Evolutionary conservation across 2,329 filamentous ascomycete genomes (phyloP).

Genomic region (Penicillium thymicola): DNA sequence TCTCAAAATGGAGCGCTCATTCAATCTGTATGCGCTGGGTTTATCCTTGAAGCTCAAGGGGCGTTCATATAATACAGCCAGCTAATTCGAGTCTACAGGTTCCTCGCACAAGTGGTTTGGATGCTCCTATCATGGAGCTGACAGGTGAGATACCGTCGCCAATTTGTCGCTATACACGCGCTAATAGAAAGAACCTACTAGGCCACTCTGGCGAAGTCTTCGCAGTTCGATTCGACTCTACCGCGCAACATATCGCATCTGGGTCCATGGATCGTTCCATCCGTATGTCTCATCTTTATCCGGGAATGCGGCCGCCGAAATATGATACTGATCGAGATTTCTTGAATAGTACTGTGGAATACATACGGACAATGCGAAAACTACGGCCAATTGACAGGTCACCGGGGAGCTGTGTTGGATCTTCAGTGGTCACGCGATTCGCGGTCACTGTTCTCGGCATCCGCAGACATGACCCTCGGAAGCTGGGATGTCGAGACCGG

Average conservation of each 20-base stretch:
- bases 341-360: slow-evolving; percentile 74
- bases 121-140: slow-evolving; percentile 92
- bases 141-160: slow-evolving; percentile 58
- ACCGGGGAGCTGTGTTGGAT: slow-evolving; percentile 87
- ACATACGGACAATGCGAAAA: slow-evolving; percentile 93
- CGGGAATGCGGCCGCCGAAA: not conserved
- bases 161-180: not conserved
- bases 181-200: slow-evolving; percentile 22
- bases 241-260: slow-evolving; percentile 84
- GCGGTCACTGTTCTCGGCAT: slow-evolving; percentile 83
- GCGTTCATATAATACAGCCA: not conserved
- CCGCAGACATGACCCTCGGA: slow-evolving; percentile 86
- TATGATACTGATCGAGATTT: not conserved
- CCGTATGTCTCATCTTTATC: slow-evolving; percentile 52
- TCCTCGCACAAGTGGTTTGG: slow-evolving; percentile 74
- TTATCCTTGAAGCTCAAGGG: not conserved
- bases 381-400: slow-evolving; percentile 82
- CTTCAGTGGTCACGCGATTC: slow-evolving; percentile 97
- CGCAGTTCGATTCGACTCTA: slow-evolving; percentile 82
- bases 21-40: slow-evolving; percentile 56
- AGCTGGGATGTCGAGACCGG: slow-evolving; percentile 95
- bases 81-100: slow-evolving; percentile 52
- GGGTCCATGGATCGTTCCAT: slow-evolving; percentile 94
- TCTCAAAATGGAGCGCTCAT: slow-evolving; percentile 61
- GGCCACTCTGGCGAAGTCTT: slow-evolving; percentile 81